Evolutionary conservation across 2,329 filamentous ascomycete genomes (phyloP), one percentile per base, ranked within the genome.

Genomic region (Arthrocladium fulminans): DNA sequence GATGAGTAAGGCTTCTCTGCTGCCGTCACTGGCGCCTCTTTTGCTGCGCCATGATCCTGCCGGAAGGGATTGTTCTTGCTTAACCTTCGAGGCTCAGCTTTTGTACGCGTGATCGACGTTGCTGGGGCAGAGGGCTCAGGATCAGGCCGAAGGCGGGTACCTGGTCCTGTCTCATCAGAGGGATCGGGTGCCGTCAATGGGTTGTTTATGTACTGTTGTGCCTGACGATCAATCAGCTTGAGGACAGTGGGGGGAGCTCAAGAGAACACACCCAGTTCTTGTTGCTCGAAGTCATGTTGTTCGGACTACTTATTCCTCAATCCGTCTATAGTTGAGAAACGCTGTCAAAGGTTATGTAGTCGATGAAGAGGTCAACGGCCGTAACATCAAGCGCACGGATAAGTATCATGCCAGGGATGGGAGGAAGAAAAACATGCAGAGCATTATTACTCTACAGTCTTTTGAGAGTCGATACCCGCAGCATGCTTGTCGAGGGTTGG

Each of bases 181-280:
- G 83, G 83, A 53, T 85, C 80, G 8, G 80, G 81, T 19, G 74
- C 81, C 57, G 73, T 80, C 53, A 88, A 69, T 54, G 84, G 84
- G 57, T 84, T 81, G 55, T 87, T 76, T 38, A 88, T 70, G 60
- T 83, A 81, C 59, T 78, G 75, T 46, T 74, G 70, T 37, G 82
- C 80, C 83, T 86, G 60, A 3, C 24, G n/a, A 13, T 46, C 37
- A 39, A 42, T 39, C 40, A 44, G 30, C 35, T 29, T 30, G 23
- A 49, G 23, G 37, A 37, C 29, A 10, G 20, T 12, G 8, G 5
- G 27, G 24, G 39, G 35, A 29, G 37, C 19, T 12, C 23, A 12
- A 38, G 30, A 32, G 12, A n/a, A 37, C 55, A 59, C 63, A 75
- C 72, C 72, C 73, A 75, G 54, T 73, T 65, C 63, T 76, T 76